Base-by-base conservation (phyloP, 257 asterid genomes). In the Ehretia macrophylla region DNA sequence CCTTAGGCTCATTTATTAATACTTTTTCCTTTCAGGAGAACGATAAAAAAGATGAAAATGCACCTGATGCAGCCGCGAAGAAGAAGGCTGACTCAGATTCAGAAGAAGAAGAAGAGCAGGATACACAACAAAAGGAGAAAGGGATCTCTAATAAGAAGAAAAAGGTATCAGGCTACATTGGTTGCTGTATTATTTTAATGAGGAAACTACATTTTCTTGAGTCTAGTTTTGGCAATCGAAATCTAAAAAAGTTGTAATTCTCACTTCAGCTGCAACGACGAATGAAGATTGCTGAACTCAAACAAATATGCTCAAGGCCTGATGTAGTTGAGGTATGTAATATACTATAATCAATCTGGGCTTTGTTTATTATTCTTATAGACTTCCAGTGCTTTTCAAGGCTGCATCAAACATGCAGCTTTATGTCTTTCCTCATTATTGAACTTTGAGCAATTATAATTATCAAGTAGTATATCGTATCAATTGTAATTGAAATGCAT, bases 71-170 rank as follows among this genome's bases (percentile, higher is more conserved):
- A 17, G 21, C 47, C 16, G 47, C 70, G n/a, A 88, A 81, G 80
- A 91, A 85, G 79, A 86, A 84, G 77, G 76, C 40, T 18, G 81
- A 92, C 71, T 92, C 97, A 19, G 97, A 92, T 75, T 10, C 16
- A 3, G 85, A 95, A 12, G 96, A 87, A 4, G 95, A 79, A 44
- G 96, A 88, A 66, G 96, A 92, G 66, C 88, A 84, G 62, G 95
- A 86, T 48, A 68, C 71, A 17, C 86, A 73, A 42, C 83, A 74
- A 63, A 92, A 83, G 74, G 99, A 84, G 67, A 83, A 77, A 65
- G 95, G 96, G 8, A 12, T 88, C 37, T 92, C 99, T 56, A 88
- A 92, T 68, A 92, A 92, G 77, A 86, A 88, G 96, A 92, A 92
- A 67, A 92, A 92, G 97, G 98, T 92, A 23, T 23, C 52, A 14